Base-by-base conservation (phyloP, 352 stramenopile species). In the Phytophthora citrophthora region DNA sequence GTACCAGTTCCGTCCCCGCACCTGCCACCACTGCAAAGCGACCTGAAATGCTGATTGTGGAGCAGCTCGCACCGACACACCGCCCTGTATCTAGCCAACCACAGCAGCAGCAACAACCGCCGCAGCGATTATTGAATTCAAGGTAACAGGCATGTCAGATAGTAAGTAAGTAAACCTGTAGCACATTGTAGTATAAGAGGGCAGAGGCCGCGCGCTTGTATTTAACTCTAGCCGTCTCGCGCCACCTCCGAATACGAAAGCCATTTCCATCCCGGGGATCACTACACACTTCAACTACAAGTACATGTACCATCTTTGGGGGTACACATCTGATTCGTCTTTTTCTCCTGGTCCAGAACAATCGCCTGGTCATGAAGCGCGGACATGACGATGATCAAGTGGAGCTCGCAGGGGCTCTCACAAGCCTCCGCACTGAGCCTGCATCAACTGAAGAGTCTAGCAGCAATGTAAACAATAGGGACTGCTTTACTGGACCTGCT, bases 101-200 rank as follows among this genome's bases (percentile, higher is more conserved):
- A 38, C 73, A 74, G 12, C 72, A 68, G 23, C 64, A 63, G 18
- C 56, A 72, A 68, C 74, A 79, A 43, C 49, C 70, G 54, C 55
- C 66, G 48, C 68, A 76, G 49, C 61, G 51, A 64, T 24, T 73
- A 74, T 71, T 77, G 59, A 77, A 77, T 70, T 74, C 64, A 61
- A 73, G 69, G 64, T 74, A 71, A 63, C 41, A 73, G 68, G 58
- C 68, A 70, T 73, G 68, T 73, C 62, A 70, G 58, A 76, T 72
- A 72, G 68, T 76, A 76, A 72, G 39, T 76, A 72, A 72, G 47
- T 76, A 76, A 76, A 57, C 62, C 68, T 72, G 62, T 68, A 69
- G 68, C 58, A 71, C 49, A 76, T 59, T 72, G 67, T 75, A 75
- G 56, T 72, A 75, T 72, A 72, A 72, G 57, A 72, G 54, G 54